Percentiles rank a stretch among this genome's conserved stretches.
Conservation (phyloP, 495 filamentous ascomycete species). For the Lentithecium fluviatile region DNA sequence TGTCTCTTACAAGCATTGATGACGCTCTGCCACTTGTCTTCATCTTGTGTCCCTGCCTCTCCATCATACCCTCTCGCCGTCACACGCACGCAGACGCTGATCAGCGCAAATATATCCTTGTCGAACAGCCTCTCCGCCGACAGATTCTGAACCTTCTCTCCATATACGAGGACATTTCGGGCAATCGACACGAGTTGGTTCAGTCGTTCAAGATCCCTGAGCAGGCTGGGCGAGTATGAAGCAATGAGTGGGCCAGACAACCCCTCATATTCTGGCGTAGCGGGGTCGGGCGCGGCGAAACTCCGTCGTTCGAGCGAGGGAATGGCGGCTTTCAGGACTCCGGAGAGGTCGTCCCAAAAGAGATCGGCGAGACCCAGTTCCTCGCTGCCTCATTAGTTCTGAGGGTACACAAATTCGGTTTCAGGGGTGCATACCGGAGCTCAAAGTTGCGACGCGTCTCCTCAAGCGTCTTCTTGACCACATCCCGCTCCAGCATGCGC, state of each 20-base stretch:
- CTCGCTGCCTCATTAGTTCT: conserved; percentile 17
- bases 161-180: conserved; percentile 78
- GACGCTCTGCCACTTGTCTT: conserved; percentile 70
- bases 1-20: conserved; percentile 45
- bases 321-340: conserved; percentile 40
- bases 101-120: conserved; percentile 75
- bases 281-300: conserved; percentile 41
- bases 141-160: conserved; percentile 81
- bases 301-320: conserved; percentile 42
- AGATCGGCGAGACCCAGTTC: conserved; percentile 35
- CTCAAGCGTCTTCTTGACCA: conserved; percentile 39
- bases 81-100: conserved; percentile 80
- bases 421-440: conserved; percentile 18
- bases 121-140: conserved; percentile 76
- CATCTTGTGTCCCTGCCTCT: conserved; percentile 63
- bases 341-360: conserved; percentile 42
- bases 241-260: conserved; percentile 60
- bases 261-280: conserved; percentile 41
- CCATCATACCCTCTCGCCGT: conserved; percentile 89
- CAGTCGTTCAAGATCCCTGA: conserved; percentile 77
- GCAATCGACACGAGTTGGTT: conserved; percentile 84
- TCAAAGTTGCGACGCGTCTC: conserved; percentile 29
- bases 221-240: conserved; percentile 68
- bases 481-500: conserved; percentile 39
- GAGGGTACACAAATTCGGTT: not conserved